Conservation (phyloP, 2,329 filamentous ascomycete species). For the Scedosporium boydii region DNA sequence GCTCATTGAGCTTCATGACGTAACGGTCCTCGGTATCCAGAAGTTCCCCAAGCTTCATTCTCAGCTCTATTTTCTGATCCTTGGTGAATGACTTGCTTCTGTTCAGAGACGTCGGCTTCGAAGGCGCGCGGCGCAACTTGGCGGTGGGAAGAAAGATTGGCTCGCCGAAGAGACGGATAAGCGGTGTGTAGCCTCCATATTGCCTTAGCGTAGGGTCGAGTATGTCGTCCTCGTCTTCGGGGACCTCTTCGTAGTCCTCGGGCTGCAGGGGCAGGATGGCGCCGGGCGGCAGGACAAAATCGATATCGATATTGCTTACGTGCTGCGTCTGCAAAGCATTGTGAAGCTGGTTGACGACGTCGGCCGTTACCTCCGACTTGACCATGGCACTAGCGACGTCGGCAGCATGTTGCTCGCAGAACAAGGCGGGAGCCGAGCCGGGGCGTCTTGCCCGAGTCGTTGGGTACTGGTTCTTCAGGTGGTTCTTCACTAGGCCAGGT, state of each 20-base stretch:
- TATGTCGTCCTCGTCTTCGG: conserved; percentile 56
- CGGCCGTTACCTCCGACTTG: conserved; percentile 64
- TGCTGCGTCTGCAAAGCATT: conserved; percentile 72
- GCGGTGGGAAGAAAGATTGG: conserved; percentile 81
- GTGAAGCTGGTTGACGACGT: conserved; percentile 64
- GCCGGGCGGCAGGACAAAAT: conserved; percentile 74
- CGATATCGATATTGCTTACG: conserved; percentile 76
- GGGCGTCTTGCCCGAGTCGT: conserved; percentile 46
- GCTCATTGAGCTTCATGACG: conserved; percentile 74
- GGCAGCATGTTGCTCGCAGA: conserved; percentile 86
- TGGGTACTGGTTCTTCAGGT: conserved; percentile 52
- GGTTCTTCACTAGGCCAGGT: conserved; percentile 63
- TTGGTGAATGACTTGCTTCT: conserved; percentile 67
- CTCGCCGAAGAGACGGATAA: conserved; percentile 74
- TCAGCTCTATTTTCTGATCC: conserved; percentile 73
- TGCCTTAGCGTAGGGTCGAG: conserved; percentile 55
- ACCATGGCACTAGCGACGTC: conserved; percentile 80
- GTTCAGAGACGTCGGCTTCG: conserved; percentile 72
- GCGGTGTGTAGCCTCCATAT: conserved; percentile 67
- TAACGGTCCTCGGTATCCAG: conserved; percentile 93
- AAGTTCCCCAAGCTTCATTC: conserved; percentile 82
- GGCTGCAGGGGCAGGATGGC: conserved; percentile 58
- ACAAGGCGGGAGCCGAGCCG: conserved; percentile 59
- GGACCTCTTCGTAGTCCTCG: conserved; percentile 49
- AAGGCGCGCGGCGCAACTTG: conserved; percentile 74